Evolutionary conservation across 2,329 filamentous ascomycete genomes (phyloP).

Genomic region (Cryphonectria japonica): DNA sequence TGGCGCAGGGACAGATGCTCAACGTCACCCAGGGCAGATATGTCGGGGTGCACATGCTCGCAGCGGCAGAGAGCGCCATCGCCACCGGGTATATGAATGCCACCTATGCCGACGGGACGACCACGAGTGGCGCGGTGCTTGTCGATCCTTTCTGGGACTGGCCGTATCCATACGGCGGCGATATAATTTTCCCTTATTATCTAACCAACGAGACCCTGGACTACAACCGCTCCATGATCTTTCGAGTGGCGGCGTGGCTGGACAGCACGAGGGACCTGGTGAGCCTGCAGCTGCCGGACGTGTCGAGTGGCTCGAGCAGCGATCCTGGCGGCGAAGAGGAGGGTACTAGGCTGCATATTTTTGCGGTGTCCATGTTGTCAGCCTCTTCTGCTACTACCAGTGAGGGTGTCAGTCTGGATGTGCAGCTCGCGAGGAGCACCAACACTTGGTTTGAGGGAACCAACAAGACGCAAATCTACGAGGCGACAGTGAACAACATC

Average conservation of each 20-base stretch:
- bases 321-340: slow-evolving; percentile 17
- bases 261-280: slow-evolving; percentile 29
- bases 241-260: slow-evolving; percentile 29
- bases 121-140: slow-evolving; percentile 22
- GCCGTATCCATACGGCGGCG: slow-evolving; percentile 31
- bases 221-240: slow-evolving; percentile 32
- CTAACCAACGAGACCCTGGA: slow-evolving; percentile 29
- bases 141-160: slow-evolving; percentile 31
- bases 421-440: slow-evolving; percentile 26
- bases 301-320: slow-evolving; percentile 14
- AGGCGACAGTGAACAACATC: slow-evolving; percentile 27
- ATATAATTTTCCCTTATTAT: slow-evolving; percentile 32
- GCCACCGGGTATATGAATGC: slow-evolving; percentile 30
- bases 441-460: slow-evolving; percentile 28
- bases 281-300: slow-evolving; percentile 28
- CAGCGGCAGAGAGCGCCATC: slow-evolving; percentile 29
- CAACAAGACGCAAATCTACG: slow-evolving; percentile 27
- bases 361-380: slow-evolving; percentile 22
- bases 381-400: not conserved
- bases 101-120: slow-evolving; percentile 27
- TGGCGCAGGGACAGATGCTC: slow-evolving; percentile 30
- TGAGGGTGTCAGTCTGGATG: slow-evolving; percentile 3
- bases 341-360: slow-evolving; percentile 26
- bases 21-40: slow-evolving; percentile 27
- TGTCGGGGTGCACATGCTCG: slow-evolving; percentile 30